phyloP scores from a whole-genome alignment of 768 basidiomycete species.

The Zangia roseola region DNA sequence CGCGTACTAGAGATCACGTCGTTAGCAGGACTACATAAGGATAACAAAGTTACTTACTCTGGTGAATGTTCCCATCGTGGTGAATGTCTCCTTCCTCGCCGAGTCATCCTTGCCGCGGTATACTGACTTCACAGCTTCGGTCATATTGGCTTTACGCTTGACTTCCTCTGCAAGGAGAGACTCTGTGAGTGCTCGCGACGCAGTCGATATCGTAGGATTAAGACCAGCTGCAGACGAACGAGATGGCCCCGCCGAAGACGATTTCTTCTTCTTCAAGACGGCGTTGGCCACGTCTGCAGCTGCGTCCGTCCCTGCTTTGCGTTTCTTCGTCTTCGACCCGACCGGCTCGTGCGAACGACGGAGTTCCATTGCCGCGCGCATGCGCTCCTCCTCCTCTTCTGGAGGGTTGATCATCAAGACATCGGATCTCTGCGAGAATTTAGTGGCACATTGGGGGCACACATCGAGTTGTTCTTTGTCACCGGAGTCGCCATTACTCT shows the following conservation, averaged over 20 bases:
- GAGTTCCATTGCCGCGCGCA: slow-evolving; percentile 56
- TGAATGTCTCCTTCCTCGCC: slow-evolving; percentile 79
- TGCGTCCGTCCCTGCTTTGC: slow-evolving; percentile 48
- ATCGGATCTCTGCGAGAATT: slow-evolving; percentile 58
- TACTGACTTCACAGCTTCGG: slow-evolving; percentile 78
- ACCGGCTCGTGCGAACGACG: slow-evolving; percentile 54
- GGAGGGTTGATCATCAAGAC: slow-evolving; percentile 68
- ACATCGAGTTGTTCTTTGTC: slow-evolving; percentile 46
- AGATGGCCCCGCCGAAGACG: slow-evolving; percentile 7
- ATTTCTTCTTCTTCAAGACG: slow-evolving; percentile 45
- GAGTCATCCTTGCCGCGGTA: slow-evolving; percentile 58
- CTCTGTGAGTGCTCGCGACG: slow-evolving; percentile 64
- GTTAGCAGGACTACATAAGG: background rate
- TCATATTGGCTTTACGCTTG: slow-evolving; percentile 83
- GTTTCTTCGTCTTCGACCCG: slow-evolving; percentile 56
- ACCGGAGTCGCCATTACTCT: slow-evolving; percentile 22
- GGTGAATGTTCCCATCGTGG: slow-evolving; percentile 90
- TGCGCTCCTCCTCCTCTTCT: slow-evolving; percentile 58
- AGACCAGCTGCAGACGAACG: slow-evolving; percentile 29
- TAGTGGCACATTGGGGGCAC: slow-evolving; percentile 76
- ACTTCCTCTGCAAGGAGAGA: slow-evolving; percentile 80
- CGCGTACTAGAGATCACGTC: slow-evolving; percentile 17
- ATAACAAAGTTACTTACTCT: slow-evolving; percentile 54
- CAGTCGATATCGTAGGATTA: slow-evolving; percentile 52
- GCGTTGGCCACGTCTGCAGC: slow-evolving; percentile 28